These are phyloP conservation scores for Calonectria leucothoes DNA, from an alignment of 2,329 filamentous ascomycete species.

Conservation along the genomic window DNA sequence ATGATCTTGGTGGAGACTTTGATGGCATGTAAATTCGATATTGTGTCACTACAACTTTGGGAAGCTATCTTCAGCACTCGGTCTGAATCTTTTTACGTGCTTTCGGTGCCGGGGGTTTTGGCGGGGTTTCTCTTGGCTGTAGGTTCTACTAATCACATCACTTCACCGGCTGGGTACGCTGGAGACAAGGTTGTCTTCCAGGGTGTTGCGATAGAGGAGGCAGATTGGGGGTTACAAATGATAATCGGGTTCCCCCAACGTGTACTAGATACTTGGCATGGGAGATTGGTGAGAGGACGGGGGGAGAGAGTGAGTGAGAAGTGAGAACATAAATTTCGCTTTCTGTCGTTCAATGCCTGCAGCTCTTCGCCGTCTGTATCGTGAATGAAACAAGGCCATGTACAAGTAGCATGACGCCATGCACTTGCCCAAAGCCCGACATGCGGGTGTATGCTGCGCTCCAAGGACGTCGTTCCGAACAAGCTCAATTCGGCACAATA, in stretches of 20 bases:
- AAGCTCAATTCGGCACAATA: background rate
- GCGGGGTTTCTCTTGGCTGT: conserved; percentile 29
- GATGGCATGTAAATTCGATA: conserved; percentile 81
- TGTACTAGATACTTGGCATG: conserved; percentile 42
- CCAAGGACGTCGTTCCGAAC: background rate
- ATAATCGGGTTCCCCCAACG: conserved; percentile 27
- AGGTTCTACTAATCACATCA: conserved; percentile 35
- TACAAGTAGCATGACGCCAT: background rate
- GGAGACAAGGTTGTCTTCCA: conserved; percentile 24
- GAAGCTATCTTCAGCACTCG: conserved; percentile 14
- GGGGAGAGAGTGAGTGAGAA: conserved; percentile 8
- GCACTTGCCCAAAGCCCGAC: background rate
- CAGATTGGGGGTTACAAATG: conserved; percentile 19
- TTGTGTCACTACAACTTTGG: conserved; percentile 29
- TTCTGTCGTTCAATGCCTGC: conserved; percentile 11
- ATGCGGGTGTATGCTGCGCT: background rate
- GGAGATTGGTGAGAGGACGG: conserved; percentile 9
- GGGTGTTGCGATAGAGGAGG: conserved; percentile 32
- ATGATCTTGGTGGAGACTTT: conserved; percentile 95
- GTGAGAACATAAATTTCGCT: conserved; percentile 24
- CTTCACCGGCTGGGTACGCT: conserved; percentile 26
- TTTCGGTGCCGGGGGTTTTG: conserved; percentile 3
- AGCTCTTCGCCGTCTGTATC: background rate
- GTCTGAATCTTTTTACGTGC: conserved; percentile 23
- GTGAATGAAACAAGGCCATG: background rate